These are phyloP conservation scores for Middelhovenomyces tepae DNA, from an alignment of 805 yeast genomes.

Conservation along the genomic window DNA sequence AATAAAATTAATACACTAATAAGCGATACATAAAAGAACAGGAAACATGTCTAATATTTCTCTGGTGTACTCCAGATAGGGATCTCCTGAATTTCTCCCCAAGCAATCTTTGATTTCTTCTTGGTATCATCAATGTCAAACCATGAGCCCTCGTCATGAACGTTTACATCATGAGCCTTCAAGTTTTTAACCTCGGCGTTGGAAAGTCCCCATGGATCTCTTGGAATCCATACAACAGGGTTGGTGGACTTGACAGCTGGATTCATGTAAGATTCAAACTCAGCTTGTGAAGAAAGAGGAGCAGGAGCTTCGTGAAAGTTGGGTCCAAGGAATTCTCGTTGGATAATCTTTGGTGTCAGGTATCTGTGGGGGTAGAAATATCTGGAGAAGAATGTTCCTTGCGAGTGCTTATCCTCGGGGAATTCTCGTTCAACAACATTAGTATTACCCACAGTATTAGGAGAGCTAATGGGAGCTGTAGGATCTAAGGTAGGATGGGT, in stretches of 20 bases:
- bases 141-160: slow-evolving; percentile 59
- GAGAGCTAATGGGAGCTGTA: too few species aligned
- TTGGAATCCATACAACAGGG: slow-evolving; percentile 88
- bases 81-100: slow-evolving; percentile 11
- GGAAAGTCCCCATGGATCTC: slow-evolving; percentile 79
- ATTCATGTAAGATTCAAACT: slow-evolving; percentile 60
- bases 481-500: too few species aligned
- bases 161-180: slow-evolving; percentile 41
- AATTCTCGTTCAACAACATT: slow-evolving; percentile 2
- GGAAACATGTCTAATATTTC: slow-evolving; percentile 9
- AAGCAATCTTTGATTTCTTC: slow-evolving; percentile 42
- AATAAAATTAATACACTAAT: background rate
- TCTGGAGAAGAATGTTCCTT: slow-evolving; percentile 31
- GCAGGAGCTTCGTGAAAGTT: slow-evolving; percentile 23
- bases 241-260: slow-evolving; percentile 64
- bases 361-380: slow-evolving; percentile 50
- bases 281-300: slow-evolving; percentile 31
- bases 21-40: background rate
- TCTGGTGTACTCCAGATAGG: slow-evolving; percentile 17
- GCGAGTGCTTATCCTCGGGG: too few species aligned
- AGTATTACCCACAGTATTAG: slow-evolving; percentile 30
- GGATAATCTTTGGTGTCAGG: slow-evolving; percentile 30
- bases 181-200: slow-evolving; percentile 48
- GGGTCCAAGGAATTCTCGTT: slow-evolving; percentile 21
- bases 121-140: slow-evolving; percentile 33